These are phyloP conservation scores for Cyberlindnera meyerae DNA, from an alignment of 805 yeast genomes.

Conservation along the genomic window DNA sequence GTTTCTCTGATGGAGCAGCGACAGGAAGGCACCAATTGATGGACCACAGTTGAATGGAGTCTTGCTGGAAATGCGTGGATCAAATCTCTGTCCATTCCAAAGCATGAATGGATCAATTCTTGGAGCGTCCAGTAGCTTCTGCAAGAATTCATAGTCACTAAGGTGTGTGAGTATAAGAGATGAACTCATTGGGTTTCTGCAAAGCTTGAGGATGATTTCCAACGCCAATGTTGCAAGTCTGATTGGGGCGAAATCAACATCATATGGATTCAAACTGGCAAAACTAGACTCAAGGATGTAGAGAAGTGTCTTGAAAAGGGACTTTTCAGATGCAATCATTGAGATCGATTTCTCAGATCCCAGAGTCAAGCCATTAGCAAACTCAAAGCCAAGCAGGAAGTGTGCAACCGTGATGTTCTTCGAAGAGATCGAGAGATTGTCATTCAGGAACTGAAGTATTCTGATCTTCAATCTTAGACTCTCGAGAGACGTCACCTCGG, in stretches of 20 bases:
- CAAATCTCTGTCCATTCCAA: conserved; percentile 50
- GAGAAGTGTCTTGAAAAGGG: conserved; percentile 53
- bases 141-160: conserved; percentile 47
- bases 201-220: conserved; percentile 58
- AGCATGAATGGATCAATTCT: conserved; percentile 47
- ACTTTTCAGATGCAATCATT: conserved; percentile 47
- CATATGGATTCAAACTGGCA: conserved; percentile 32
- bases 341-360: conserved; percentile 41
- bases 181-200: conserved; percentile 54
- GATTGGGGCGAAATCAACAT: conserved; percentile 50
- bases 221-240: conserved; percentile 53
- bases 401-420: conserved; percentile 58
- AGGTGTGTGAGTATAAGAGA: conserved; percentile 45
- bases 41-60: conserved; percentile 29
- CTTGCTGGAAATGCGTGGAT: conserved; percentile 32
- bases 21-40: conserved; percentile 48
- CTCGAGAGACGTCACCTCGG: conserved; percentile 36
- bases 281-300: conserved; percentile 45
- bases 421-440: conserved; percentile 40
- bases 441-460: conserved; percentile 53
- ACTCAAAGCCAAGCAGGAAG: conserved; percentile 70
- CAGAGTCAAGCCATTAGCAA: conserved; percentile 44
- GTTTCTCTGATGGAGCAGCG: conserved; percentile 59
- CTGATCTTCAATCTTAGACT: conserved; percentile 48
- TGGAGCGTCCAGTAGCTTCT: conserved; percentile 45